phyloP scores from a whole-genome alignment of 306 rosid species.

The Medicago arabica region DNA sequence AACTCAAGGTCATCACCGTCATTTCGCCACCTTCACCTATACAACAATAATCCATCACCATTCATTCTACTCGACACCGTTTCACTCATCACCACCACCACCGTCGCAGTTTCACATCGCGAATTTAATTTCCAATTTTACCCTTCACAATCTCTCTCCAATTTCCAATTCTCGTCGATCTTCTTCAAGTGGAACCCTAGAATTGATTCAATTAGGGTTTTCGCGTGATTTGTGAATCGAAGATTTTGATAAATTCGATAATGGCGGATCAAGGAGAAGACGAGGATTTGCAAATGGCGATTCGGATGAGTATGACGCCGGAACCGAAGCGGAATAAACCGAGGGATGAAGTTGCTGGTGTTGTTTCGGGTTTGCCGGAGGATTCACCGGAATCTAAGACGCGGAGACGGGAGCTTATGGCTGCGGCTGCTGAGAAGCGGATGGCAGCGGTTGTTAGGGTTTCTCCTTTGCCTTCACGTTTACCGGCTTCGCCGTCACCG shows the following conservation, averaged over 20 bases:
- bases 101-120: conserved; percentile 34
- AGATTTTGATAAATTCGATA: conserved; percentile 25
- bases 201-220: conserved; percentile 35
- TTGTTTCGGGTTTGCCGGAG: conserved; percentile 52
- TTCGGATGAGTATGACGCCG: conserved; percentile 94
- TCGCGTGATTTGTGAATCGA: conserved; percentile 1
- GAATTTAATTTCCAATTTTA: conserved; percentile 36
- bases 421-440: conserved; percentile 96
- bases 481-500: conserved; percentile 10
- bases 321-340: conserved; percentile 95
- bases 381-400: conserved; percentile 70
- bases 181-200: conserved; percentile 52
- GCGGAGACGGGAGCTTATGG: conserved; percentile 86
- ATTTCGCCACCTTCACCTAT: not conserved
- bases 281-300: conserved; percentile 84
- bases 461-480: conserved; percentile 20
- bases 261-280: conserved; percentile 97
- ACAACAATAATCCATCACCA: conserved; percentile 13
- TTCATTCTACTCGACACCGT: conserved; percentile 48
- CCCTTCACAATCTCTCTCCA: conserved; percentile 6
- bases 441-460: conserved; percentile 49
- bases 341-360: conserved; percentile 58
- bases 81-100: not conserved
- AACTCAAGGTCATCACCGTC: conserved; percentile 36
- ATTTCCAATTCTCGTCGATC: conserved; percentile 34